Percentiles rank a stretch among this genome's conserved stretches.
These are phyloP conservation scores for Trypanosoma grayi DNA, from an alignment of 208 protist species.

Conservation along the genomic window DNA sequence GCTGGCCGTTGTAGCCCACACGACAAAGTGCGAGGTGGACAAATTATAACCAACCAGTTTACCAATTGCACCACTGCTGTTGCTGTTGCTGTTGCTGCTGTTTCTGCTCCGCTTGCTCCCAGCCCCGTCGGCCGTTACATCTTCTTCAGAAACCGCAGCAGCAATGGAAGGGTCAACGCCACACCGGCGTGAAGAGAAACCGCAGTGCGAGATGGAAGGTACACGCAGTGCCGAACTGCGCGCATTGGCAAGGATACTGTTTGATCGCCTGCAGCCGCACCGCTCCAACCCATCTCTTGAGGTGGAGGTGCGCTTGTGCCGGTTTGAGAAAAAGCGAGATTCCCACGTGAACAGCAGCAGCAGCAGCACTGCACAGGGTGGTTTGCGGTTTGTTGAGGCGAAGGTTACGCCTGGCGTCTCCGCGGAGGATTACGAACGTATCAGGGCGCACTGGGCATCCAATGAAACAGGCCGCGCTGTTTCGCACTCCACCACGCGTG, in stretches of 20 bases:
- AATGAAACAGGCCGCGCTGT: not conserved
- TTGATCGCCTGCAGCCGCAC: constrained; percentile 28
- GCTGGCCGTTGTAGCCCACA: too few species aligned
- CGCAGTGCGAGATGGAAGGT: not conserved
- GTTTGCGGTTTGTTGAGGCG: constrained; percentile 13
- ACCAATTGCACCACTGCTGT: too few species aligned
- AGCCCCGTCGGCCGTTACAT: too few species aligned
- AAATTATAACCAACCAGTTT: too few species aligned
- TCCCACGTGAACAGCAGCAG: not conserved
- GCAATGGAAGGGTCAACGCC: not conserved
- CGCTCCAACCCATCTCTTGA: constrained; percentile 38
- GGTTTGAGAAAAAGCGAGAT: constrained; percentile 11
- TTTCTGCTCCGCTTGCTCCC: too few species aligned
- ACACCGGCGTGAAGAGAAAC: not conserved
- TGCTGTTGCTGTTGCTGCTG: too few species aligned
- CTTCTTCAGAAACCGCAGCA: too few species aligned
- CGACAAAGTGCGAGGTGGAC: too few species aligned
- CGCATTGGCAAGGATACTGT: constrained; percentile 26
- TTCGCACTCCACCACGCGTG: constrained; percentile 33
- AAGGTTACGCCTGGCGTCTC: constrained; percentile 12
- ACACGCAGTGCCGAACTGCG: not conserved
- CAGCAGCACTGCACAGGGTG: not conserved
- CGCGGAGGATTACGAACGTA: constrained; percentile 36
- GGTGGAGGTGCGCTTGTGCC: constrained; percentile 69
- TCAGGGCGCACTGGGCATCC: constrained; percentile 23